These are phyloP conservation scores for Cicer arietinum DNA, from an alignment of 306 rosid species.

Conservation along the genomic window DNA sequence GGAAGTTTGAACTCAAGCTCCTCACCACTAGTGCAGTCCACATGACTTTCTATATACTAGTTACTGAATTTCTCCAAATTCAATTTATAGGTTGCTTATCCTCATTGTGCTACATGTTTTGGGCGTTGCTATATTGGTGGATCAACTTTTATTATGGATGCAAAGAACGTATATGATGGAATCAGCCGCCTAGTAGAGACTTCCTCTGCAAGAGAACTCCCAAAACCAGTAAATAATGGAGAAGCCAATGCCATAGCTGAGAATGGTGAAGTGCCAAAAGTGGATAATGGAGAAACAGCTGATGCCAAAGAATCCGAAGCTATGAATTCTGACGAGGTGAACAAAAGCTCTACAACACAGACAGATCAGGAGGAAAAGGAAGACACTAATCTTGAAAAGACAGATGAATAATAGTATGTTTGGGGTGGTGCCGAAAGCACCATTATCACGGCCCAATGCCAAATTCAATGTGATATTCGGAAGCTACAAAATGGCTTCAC, in stretches of 20 bases:
- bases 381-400: conserved; percentile 49
- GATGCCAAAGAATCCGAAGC: conserved; percentile 53
- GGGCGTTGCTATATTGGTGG: conserved; percentile 97
- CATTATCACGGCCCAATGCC: no score
- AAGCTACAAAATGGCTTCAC: no score
- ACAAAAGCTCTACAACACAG: conserved; percentile 46
- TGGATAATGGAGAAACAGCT: conserved; percentile 66
- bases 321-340: conserved; percentile 47
- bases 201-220: conserved; percentile 74
- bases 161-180: conserved; percentile 73
- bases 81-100: conserved; percentile 72
- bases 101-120: conserved; percentile 88
- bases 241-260: conserved; percentile 56
- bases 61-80: conserved; percentile 38
- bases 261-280: conserved; percentile 62
- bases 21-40: conserved; percentile 17
- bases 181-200: conserved; percentile 69
- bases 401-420: conserved; percentile 7
- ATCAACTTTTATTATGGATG: conserved; percentile 69
- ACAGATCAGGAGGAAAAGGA: conserved; percentile 49
- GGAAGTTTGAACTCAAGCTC: not conserved
- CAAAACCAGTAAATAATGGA: conserved; percentile 60
- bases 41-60: conserved; percentile 15
- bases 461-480: no score
- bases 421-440: no score